Conservation (phyloP, 495 filamentous ascomycete genomes). For the Aspergillus indologenus region DNA sequence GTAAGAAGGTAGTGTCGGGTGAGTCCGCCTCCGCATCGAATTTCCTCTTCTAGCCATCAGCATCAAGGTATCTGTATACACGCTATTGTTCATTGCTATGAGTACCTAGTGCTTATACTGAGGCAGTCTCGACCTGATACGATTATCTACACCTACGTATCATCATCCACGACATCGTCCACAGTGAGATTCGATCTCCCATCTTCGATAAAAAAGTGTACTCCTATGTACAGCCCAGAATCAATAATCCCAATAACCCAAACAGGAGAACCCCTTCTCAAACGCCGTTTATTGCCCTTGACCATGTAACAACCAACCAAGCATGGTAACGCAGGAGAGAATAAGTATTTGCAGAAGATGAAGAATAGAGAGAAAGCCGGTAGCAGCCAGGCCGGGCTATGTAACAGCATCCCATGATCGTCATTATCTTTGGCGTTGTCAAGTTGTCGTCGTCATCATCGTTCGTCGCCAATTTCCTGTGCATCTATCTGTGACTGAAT, state of each 20-base stretch:
- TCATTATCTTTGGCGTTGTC: not conserved
- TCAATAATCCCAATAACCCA: not conserved
- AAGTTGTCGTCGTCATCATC: not conserved
- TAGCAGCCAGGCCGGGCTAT: conserved; percentile 4
- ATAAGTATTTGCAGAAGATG: not conserved
- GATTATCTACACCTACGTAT: no score
- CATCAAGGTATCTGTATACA: no score
- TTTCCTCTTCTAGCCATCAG: no score
- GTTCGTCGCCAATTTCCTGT: conserved; percentile 13
- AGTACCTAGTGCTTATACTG: no score
- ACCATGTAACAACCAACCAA: not conserved
- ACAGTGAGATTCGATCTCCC: no score
- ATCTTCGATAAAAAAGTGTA: not conserved
- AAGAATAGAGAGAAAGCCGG: conserved; percentile 4
- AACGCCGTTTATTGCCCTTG: not conserved
- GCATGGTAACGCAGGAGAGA: not conserved
- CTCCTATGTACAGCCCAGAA: not conserved
- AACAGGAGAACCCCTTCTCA: conserved; percentile 6
- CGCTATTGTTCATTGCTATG: no score
- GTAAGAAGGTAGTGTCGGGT: no score
- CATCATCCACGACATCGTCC: no score
- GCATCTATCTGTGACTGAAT: conserved; percentile 2
- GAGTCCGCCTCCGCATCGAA: no score
- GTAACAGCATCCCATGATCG: not conserved
- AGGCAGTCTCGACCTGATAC: no score